Base-by-base conservation (phyloP, 805 yeast genomes). In the Sungouiozyma ichnusensis region DNA sequence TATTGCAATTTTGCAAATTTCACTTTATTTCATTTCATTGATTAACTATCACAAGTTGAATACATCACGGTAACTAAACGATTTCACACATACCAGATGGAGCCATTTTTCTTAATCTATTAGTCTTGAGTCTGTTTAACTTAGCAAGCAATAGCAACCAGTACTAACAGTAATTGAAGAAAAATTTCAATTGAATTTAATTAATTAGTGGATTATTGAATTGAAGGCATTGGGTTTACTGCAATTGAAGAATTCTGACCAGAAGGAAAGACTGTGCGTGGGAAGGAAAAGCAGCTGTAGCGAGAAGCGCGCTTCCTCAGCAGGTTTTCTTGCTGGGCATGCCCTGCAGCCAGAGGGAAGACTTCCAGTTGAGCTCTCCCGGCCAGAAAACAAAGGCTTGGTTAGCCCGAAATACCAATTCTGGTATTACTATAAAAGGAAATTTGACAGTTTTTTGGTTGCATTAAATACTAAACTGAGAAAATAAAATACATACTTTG, bases 31-130 rank as follows among this genome's bases (percentile, higher is more conserved):
- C 35, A n/a, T 36, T 15, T 35, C 20, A 11, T 18, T 19, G 38
- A 19, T 36, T 19, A 27, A 19, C 20, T 17, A 19, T 19, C 24
- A 27, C 15, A 27, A 36, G 24, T n/a, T 11, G n/a, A 3, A 24
- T 37, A n/a, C 14, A 24, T n/a, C n/a, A 19, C 24, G 5, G 6
- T 13, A 16, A 18, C 29, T 4, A 14, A 18, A 38, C 16, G n/a
- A 17, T 33, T 27, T 36, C 15, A 44, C 47, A 64, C 69, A 64
- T 64, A 65, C 69, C 63, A 57, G 71, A 67, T 67, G 71, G 71
- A 65, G 72, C 72, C 72, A 67, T 67, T 66, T n/a, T 58, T 61
- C 48, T 47, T 47, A 44, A 24, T 51, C 49, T 47, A 40, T 40
- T 46, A 40, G 42, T 32, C 37, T 42, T 31, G 18, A 34, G 42